These are phyloP conservation scores for Setomelanomma holmii DNA, from an alignment of 2,329 filamentous ascomycete species.

Conservation along the genomic window DNA sequence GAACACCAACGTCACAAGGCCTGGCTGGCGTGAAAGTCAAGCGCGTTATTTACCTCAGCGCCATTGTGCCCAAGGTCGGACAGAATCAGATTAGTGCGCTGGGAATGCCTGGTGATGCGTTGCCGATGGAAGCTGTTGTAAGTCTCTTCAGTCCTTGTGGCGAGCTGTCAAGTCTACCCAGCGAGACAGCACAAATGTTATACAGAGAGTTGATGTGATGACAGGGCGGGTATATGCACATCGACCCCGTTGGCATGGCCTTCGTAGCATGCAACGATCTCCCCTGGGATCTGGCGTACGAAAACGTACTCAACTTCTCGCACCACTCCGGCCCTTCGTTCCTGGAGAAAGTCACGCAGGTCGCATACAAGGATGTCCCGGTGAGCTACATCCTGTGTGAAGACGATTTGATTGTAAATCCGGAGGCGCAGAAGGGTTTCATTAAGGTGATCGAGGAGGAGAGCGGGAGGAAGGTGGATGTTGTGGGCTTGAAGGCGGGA, in stretches of 20 bases:
- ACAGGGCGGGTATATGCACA: slow-evolving; percentile 24
- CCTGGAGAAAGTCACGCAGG: slow-evolving; percentile 38
- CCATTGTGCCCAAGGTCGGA: slow-evolving; percentile 17
- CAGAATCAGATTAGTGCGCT: slow-evolving; percentile 14
- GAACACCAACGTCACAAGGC: slow-evolving; percentile 15
- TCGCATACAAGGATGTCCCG: slow-evolving; percentile 49
- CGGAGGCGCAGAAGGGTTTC: slow-evolving; percentile 35
- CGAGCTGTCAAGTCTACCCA: too few species aligned
- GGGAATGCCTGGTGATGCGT: background rate
- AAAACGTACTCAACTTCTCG: slow-evolving; percentile 16
- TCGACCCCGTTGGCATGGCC: slow-evolving; percentile 15
- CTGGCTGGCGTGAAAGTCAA: slow-evolving; percentile 16
- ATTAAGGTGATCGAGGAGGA: slow-evolving; percentile 45
- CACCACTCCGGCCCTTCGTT: slow-evolving; percentile 48
- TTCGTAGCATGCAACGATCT: slow-evolving; percentile 20
- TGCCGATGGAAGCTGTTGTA: slow-evolving; percentile 6
- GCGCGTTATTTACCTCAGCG: slow-evolving; percentile 21
- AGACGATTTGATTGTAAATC: slow-evolving; percentile 39
- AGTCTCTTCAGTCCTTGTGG: too few species aligned
- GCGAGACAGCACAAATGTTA: background rate
- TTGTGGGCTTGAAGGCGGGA: slow-evolving; percentile 43
- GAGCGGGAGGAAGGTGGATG: slow-evolving; percentile 45
- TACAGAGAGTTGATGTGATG: background rate
- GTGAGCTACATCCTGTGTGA: slow-evolving; percentile 51
- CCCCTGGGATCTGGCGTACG: slow-evolving; percentile 23